phyloP scores from a whole-genome alignment of 2,329 filamentous ascomycete genomes.

The Lasiodiplodia sp. region DNA sequence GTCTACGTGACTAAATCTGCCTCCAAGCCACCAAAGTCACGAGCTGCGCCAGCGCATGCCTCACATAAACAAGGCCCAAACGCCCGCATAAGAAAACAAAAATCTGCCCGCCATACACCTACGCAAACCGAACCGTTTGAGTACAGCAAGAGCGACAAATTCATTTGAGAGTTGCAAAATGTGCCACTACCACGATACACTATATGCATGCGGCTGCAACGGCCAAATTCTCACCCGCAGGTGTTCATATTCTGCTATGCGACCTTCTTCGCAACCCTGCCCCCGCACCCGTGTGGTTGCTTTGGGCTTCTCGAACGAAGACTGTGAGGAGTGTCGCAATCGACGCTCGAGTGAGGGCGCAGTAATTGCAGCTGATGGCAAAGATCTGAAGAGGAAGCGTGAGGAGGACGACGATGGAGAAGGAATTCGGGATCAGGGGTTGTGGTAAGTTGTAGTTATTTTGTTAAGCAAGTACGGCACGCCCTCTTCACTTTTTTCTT shows the following conservation, averaged over 20 bases:
- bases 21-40: too few relatives aligned
- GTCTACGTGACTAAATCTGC: too few relatives aligned
- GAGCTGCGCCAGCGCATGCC: too few relatives aligned
- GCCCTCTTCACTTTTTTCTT: neutral
- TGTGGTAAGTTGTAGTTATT: neutral
- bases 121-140: neutral
- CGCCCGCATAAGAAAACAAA: too few relatives aligned
- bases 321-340: neutral
- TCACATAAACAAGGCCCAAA: too few relatives aligned
- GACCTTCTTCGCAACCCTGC: neutral
- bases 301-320: neutral
- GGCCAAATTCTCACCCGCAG: neutral
- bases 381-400: neutral
- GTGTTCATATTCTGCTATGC: neutral
- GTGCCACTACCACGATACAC: neutral
- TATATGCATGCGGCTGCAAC: conserved; percentile 2
- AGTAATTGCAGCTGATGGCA: neutral
- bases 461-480: too few relatives aligned
- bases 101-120: too few relatives aligned
- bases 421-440: neutral
- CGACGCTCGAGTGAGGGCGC: too few relatives aligned
- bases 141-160: neutral
- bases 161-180: neutral
- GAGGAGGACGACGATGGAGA: neutral
- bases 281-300: neutral